Base-by-base conservation (phyloP, 305 asterid species). In the Fraxinus sp. region DNA sequence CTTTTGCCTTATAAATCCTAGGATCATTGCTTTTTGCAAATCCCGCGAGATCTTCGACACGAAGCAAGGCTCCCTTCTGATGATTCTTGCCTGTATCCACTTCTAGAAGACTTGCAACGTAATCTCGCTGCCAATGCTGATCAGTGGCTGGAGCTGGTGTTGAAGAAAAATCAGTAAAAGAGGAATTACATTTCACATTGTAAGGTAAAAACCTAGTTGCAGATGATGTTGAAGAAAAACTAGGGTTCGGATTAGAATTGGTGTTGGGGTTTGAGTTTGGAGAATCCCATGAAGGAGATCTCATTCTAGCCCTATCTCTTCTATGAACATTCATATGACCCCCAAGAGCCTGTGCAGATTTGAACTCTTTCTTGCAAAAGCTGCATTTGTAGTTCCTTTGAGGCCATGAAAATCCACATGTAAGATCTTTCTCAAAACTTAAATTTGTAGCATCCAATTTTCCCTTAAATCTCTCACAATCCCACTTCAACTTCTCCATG, bases 261-360 rank as follows among this genome's bases (percentile, higher is more conserved):
- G 59, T 14, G 59, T 74, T 49, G 1, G 20, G 59, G 20, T 49
- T 86, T 74, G 77, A 32, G 81, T 32, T 79, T 22, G 62, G 77
- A 79, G 79, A 16, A 52, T 84, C 89, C 78, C 82, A 79, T 24
- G 88, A 87, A 64, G 92, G 66, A 3, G 89, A 84, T 76, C 92
- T 90, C 93, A 90, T 74, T 33, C 88, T 87, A 7, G 93, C 95
- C 80, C 93, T 84, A 49, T 91, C 93, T 80, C 90, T 89, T 81
- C 93, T 86, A 80, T 91, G 95, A 55, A 91, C 89, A 73, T 91
- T 91, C 94, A 91, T 91, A 26, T 91, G 94, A 2, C 94, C 93
- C 0, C 94, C 94, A 79, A 91, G 93, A 33, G 95, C 95, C 81
- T 91, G 93, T 5, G 92, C 95, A 74, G 93, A 90, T 18, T 87